Percentiles rank a stretch among this genome's conserved stretches.
Evolutionary conservation across 331 rosid genomes (phyloP).

Genomic region (Erythrophleum ivorense): DNA sequence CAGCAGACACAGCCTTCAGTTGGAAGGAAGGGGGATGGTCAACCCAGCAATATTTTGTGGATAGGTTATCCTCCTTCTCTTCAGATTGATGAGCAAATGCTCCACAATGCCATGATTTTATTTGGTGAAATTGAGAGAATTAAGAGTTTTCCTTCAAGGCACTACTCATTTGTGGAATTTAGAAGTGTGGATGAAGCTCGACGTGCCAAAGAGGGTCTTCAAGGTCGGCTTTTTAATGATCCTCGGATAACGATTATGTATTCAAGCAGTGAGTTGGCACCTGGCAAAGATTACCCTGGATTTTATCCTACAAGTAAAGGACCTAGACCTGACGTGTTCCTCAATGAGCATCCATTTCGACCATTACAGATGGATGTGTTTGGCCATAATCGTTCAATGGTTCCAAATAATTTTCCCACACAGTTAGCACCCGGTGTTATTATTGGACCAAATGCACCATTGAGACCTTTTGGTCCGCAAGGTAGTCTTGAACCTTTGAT

Average conservation of each 20-base stretch:
- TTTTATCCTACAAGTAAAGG: conserved; percentile 59
- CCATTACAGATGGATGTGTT: conserved; percentile 58
- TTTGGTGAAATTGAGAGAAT: conserved; percentile 90
- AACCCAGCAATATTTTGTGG: conserved; percentile 75
- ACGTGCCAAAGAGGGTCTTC: conserved; percentile 91
- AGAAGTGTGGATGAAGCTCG: conserved; percentile 86
- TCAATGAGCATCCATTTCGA: conserved; percentile 62
- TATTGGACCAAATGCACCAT: conserved; percentile 53
- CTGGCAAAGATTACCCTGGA: conserved; percentile 62
- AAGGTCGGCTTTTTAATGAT: conserved; percentile 84
- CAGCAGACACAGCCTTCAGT: conserved; percentile 61
- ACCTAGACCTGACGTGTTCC: conserved; percentile 56
- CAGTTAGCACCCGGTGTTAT: conserved; percentile 53
- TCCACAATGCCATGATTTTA: conserved; percentile 87
- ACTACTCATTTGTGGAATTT: conserved; percentile 78
- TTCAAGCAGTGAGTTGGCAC: conserved; percentile 72
- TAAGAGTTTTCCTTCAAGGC: conserved; percentile 76
- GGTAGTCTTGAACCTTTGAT: conserved; percentile 67
- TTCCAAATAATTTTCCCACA: conserved; percentile 60
- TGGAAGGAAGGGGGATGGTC: conserved; percentile 60
- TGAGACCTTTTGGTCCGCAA: conserved; percentile 70
- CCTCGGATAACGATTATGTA: conserved; percentile 82
- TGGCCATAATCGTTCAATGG: conserved; percentile 61
- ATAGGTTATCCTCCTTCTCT: conserved; percentile 81
- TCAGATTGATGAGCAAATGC: conserved; percentile 90